Conservation (phyloP, 352 stramenopile genomes). For the Phytophthora colocasiae region DNA sequence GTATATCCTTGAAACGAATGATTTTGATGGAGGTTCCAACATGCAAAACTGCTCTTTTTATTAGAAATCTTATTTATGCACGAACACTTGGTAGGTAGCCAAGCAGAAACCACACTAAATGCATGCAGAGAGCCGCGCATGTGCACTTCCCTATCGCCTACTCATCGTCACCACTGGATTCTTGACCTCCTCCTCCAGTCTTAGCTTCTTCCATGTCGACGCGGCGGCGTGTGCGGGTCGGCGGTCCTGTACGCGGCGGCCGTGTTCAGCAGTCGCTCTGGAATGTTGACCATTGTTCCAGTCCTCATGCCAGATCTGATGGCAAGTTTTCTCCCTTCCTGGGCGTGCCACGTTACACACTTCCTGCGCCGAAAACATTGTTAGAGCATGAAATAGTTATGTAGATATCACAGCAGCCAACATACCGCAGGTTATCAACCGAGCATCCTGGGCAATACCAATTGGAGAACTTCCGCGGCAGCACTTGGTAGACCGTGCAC, state of each 20-base stretch:
- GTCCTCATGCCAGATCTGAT: not conserved
- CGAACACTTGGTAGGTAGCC: not conserved
- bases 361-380: not conserved
- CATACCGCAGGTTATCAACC: slow-evolving; percentile 2
- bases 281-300: not conserved
- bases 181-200: not conserved
- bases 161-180: not conserved
- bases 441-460: not conserved
- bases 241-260: not conserved
- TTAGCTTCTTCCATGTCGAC: not conserved
- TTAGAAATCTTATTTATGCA: not conserved
- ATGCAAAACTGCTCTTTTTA: not conserved
- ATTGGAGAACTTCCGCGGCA: not conserved
- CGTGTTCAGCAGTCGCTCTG: not conserved
- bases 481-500: not conserved
- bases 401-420: not conserved
- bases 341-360: not conserved
- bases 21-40: not conserved
- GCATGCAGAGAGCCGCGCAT: not conserved
- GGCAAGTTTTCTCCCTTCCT: not conserved
- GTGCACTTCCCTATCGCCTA: not conserved
- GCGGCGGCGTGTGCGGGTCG: not conserved
- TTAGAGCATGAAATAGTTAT: not conserved
- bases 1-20: not conserved
- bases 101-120: not conserved